phyloP scores from a whole-genome alignment of 352 stramenopile genomes.

The Pythium phragmitis region DNA sequence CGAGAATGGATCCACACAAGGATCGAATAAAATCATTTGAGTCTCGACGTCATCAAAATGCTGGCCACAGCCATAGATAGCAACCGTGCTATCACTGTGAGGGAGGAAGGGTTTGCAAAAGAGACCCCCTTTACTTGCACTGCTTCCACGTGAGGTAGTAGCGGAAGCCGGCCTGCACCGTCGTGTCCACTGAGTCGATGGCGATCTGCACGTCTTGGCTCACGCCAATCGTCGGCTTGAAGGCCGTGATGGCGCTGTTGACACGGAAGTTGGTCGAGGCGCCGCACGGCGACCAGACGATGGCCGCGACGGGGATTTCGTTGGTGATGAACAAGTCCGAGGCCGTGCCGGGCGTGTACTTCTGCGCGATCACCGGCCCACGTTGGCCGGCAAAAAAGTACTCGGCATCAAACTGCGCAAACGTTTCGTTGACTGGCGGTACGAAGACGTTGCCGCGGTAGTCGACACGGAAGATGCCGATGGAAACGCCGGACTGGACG shows the following conservation, averaged over 20 bases:
- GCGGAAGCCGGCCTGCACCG: slow-evolving; percentile 43
- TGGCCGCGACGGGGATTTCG: slow-evolving; percentile 39
- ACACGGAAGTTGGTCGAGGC: slow-evolving; percentile 53
- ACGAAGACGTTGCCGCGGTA: slow-evolving; percentile 48
- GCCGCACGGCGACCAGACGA: slow-evolving; percentile 51
- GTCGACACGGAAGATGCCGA: slow-evolving; percentile 43
- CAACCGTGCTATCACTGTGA: no score
- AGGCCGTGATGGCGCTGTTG: slow-evolving; percentile 48
- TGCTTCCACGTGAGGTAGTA: slow-evolving; percentile 34
- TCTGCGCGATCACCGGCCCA: slow-evolving; percentile 30
- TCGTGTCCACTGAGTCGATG: slow-evolving; percentile 55
- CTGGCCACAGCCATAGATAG: no score
- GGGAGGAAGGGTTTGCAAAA: no score
- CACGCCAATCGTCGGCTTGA: slow-evolving; percentile 27
- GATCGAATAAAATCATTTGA: no score
- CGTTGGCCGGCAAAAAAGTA: slow-evolving; percentile 54
- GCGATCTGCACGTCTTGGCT: slow-evolving; percentile 45
- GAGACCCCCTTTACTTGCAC: no score
- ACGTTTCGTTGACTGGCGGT: slow-evolving; percentile 30
- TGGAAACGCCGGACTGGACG: slow-evolving; percentile 28
- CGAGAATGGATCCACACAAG: no score
- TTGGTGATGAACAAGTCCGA: slow-evolving; percentile 50
- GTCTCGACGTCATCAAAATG: no score
- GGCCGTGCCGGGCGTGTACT: slow-evolving; percentile 31
- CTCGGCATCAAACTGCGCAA: slow-evolving; percentile 47